Base-by-base conservation (phyloP, 2,329 filamentous ascomycete genomes). In the Aspergillus spinulosporus region DNA sequence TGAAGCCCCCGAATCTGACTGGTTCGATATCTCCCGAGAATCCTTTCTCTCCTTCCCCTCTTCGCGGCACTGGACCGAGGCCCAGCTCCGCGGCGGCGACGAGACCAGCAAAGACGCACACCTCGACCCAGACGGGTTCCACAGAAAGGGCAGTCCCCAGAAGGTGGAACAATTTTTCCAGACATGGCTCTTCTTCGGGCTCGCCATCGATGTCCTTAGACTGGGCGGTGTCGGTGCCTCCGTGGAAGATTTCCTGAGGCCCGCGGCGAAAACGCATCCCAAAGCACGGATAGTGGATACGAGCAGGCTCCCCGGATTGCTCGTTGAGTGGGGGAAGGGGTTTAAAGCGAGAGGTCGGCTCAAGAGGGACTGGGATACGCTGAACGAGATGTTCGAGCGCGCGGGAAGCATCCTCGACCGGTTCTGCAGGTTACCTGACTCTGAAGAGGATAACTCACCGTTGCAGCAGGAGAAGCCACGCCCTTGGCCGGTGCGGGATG, bases 171-270 rank as follows among this genome's bases (percentile, higher is more conserved):
- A 59, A 9, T 66, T 66, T 49, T 61, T 66, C 29, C 64, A 66
- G 28, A 62, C 62, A 26, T 66, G 62, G 64, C 61, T 66, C 8
- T 66, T 62, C 54, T 66, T 66, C 54, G 64, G 64, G 3, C 54
- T 67, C 29, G 53, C 46, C 6, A 61, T 61, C 12, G 59, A 59
- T 11, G 54, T 61, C 5, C 9, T 61, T 15, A 40, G 43, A 36
- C 11, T 59, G 2, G 59, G 59, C 1, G 48, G 42, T 2, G 51
- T 61, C 14, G 12, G 15, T 2, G 54, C 36, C 9, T 37, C 36
- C 5, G 57, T 57, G 11, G 56, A 59, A 11, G 57, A 57, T 32
- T 59, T 59, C 28, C 59, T 61, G 31, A 37, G 39, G 21, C 42
- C 11, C 2, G n/a, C 21, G 21, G 21, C 21, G 21, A 21, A 6